Base-by-base conservation (phyloP, 2,329 filamentous ascomycete genomes). In the Peltaster fructicola region DNA sequence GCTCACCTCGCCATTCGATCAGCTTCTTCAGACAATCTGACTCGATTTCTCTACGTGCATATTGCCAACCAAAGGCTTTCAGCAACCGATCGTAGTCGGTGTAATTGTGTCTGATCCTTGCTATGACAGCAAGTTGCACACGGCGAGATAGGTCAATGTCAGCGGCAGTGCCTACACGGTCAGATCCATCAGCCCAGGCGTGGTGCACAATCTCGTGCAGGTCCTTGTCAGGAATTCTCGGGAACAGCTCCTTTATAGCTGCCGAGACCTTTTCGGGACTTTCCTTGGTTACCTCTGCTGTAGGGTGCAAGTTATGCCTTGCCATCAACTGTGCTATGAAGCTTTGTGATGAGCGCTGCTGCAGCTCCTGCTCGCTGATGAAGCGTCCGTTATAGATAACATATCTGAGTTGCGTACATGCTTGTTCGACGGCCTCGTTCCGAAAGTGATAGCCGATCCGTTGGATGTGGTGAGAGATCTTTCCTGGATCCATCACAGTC, bases 381-480 rank as follows among this genome's bases (percentile, higher is more conserved):
- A 44, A 44, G 13, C 35, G 27, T 10, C 30, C 31, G 11, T 37
- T 23, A 14, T 29, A 23, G 14, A 36, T 31, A 27, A 39, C 45
- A 54, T 52, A 32, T 52, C 54, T 48, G 43, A 68, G 42, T 52
- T 63, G 40, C 42, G 53, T 44, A 48, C 66, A 70, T 17, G 65
- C 64, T 30, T 61, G 52, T 20, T 61, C 58, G 18, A 74, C 63
- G 29, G 72, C 57, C n/a, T 59, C 51, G 30, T 60, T 60, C 5
- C 65, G 65, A 32, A 74, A 73, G 40, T 73, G 68, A 41, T 68
- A 66, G 9, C 69, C 69, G 32, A 72, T 60, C 19, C 68, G 59
- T 36, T 68, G 60, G 23, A 71, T 59, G 40, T 73, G 65, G 37
- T 68, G 59, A 2, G 65, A 67, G 3, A 73, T 50, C 46, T 38